Evolutionary conservation across 176 grass and related monocot species (phyloP).

Genomic region (Canna indica): DNA sequence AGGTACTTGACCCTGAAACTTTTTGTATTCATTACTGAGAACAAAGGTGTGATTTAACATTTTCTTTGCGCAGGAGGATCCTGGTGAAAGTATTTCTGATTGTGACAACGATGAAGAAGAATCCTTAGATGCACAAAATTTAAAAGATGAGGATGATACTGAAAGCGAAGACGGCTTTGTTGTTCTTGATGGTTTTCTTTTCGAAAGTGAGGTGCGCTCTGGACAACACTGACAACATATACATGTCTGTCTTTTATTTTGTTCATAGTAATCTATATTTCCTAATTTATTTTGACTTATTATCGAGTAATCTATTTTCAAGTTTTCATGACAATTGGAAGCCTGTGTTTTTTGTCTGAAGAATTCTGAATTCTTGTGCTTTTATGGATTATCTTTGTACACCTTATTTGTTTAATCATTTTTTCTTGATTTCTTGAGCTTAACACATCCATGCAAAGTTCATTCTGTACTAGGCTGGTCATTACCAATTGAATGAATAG

Average conservation of each 20-base stretch:
- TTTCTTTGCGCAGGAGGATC: slow-evolving; percentile 62
- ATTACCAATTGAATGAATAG: no score
- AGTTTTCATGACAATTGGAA: no score
- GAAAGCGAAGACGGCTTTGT: slow-evolving; percentile 87
- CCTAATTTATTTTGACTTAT: no score
- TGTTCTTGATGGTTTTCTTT: slow-evolving; percentile 87
- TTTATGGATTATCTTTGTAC: no score
- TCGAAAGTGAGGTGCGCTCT: slow-evolving; percentile 78
- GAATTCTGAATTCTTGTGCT: no score
- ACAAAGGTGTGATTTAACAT: background rate
- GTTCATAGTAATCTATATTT: background rate
- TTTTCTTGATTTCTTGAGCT: no score
- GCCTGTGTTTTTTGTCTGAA: no score
- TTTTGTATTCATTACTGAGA: background rate
- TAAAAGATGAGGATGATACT: slow-evolving; percentile 22
- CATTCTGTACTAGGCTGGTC: no score
- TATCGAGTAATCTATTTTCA: no score
- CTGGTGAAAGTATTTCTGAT: slow-evolving; percentile 94
- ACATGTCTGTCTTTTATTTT: background rate
- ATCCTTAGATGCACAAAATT: slow-evolving; percentile 11
- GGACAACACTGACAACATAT: background rate
- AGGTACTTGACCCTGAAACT: slow-evolving; percentile 36
- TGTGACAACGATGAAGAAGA: slow-evolving; percentile 98
- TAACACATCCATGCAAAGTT: no score
- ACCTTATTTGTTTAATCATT: no score